Evolutionary conservation across 2,329 filamentous ascomycete species (phyloP).

Genomic region (Elsinoe arachidis): DNA sequence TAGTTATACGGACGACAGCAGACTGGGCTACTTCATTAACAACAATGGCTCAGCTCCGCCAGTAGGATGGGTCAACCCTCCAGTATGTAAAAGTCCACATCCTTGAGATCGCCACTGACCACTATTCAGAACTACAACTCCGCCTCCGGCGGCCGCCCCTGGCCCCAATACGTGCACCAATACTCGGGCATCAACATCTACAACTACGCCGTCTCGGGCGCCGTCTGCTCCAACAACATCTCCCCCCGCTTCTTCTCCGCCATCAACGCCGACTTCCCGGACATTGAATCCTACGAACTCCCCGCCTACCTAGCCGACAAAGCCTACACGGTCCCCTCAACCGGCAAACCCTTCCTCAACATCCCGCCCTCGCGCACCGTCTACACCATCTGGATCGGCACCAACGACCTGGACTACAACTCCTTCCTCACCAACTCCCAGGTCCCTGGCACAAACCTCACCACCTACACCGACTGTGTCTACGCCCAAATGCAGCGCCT

Average conservation of each 20-base stretch:
- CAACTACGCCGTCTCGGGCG: conserved; percentile 66
- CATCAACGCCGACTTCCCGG: conserved; percentile 52
- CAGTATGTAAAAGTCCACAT: conserved; percentile 27
- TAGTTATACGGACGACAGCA: conserved; percentile 66
- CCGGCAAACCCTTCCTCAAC: conserved; percentile 35
- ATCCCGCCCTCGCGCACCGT: conserved; percentile 52
- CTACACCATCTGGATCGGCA: conserved; percentile 72
- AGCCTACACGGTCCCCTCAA: conserved; percentile 22
- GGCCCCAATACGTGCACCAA: conserved; percentile 59
- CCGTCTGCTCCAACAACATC: conserved; percentile 62
- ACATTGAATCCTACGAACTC: conserved; percentile 39
- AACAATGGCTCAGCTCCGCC: conserved; percentile 55
- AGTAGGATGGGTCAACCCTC: conserved; percentile 46
- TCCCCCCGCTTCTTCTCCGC: conserved; percentile 45
- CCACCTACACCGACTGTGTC: conserved; percentile 59
- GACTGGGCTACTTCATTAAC: conserved; percentile 53
- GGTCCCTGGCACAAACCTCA: conserved; percentile 49
- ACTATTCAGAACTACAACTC: conserved; percentile 34
- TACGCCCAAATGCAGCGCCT: conserved; percentile 55
- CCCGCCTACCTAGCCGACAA: conserved; percentile 40
- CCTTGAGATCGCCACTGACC: not conserved
- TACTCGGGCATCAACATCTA: conserved; percentile 48
- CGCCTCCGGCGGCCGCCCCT: conserved; percentile 56
- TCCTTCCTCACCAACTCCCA: conserved; percentile 61
- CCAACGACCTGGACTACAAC: conserved; percentile 62